phyloP scores from a whole-genome alignment of 2,329 filamentous ascomycete species.

The Colletotrichum sp. region DNA sequence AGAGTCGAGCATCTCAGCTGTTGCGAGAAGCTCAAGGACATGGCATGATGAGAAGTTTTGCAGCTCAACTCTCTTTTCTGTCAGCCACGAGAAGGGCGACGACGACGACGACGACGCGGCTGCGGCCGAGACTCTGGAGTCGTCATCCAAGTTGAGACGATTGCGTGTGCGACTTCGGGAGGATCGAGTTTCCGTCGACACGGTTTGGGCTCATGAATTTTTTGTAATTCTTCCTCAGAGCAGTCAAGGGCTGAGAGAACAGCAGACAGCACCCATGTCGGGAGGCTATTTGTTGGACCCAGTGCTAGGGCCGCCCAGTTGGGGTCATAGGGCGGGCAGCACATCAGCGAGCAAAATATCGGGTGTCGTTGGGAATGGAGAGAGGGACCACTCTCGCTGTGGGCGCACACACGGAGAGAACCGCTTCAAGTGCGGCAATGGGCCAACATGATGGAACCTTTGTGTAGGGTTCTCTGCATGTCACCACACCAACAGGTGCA shows the following conservation, averaged over 20 bases:
- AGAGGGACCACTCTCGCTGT: neutral
- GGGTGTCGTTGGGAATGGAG: constrained; percentile 1
- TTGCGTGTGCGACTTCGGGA: constrained; percentile 13
- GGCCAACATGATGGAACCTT: constrained; percentile 3
- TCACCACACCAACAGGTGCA: constrained; percentile 7
- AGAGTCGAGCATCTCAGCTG: neutral
- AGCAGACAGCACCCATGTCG: neutral
- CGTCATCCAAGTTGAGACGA: constrained; percentile 17
- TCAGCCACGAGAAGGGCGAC: neutral
- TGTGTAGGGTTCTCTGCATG: constrained; percentile 14
- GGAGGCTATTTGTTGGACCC: constrained; percentile 18
- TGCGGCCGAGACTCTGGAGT: neutral
- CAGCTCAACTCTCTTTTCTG: neutral
- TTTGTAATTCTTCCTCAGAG: neutral
- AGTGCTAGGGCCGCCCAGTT: constrained; percentile 1
- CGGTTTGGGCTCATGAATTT: neutral
- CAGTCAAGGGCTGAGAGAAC: neutral
- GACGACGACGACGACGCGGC: neutral
- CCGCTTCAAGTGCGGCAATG: neutral
- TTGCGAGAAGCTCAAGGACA: neutral
- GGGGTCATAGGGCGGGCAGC: constrained; percentile 5
- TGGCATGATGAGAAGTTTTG: constrained; percentile 2
- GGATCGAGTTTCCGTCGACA: neutral
- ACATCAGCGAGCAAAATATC: neutral
- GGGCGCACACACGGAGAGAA: neutral